phyloP scores from a whole-genome alignment of 768 basidiomycete species.

The Neoboletus magnificus region DNA sequence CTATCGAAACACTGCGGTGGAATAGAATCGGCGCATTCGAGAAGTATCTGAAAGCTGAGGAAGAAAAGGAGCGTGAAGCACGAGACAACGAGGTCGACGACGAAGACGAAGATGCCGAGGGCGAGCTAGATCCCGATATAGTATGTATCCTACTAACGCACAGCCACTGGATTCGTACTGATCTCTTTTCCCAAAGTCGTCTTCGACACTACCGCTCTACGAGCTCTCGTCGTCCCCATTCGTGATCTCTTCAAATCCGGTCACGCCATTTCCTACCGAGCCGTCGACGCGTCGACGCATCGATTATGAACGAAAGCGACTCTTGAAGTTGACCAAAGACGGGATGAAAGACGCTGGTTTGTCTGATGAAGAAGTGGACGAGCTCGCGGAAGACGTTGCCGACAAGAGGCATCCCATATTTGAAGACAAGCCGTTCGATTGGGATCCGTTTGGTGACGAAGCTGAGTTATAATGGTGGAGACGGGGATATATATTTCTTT shows the following conservation, averaged over 20 bases:
- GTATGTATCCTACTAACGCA: constrained; percentile 12
- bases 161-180: neutral
- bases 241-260: constrained; percentile 25
- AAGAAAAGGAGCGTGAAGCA: constrained; percentile 24
- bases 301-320: constrained; percentile 29
- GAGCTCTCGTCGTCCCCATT: constrained; percentile 25
- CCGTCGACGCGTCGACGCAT: constrained; percentile 28
- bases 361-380: constrained; percentile 25
- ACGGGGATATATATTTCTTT: neutral
- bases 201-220: constrained; percentile 26
- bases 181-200: constrained; percentile 20
- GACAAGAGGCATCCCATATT: constrained; percentile 22
- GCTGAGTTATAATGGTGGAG: constrained; percentile 14
- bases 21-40: constrained; percentile 29
- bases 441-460: constrained; percentile 32
- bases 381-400: constrained; percentile 8
- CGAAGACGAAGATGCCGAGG: constrained; percentile 24
- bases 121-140: constrained; percentile 28
- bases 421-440: constrained; percentile 30
- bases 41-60: constrained; percentile 24
- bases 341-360: constrained; percentile 27
- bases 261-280: constrained; percentile 30
- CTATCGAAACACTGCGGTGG: constrained; percentile 28
- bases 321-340: constrained; percentile 28
- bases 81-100: constrained; percentile 18